Conservation (phyloP, 305 asterid species). For the Solanum hybrid region DNA sequence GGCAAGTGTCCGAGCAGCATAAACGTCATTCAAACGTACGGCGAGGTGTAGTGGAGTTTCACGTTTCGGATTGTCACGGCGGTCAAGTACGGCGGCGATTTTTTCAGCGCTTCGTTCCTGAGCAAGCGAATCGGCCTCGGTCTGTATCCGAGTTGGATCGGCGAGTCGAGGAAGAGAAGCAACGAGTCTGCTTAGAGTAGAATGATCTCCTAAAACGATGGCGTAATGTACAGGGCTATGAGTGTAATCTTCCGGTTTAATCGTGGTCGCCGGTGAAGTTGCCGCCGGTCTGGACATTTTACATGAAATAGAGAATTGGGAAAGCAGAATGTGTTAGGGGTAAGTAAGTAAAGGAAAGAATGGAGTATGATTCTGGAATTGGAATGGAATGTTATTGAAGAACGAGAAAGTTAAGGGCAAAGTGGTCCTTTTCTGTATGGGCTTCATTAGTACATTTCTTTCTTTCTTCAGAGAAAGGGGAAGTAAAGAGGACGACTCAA, state of each 20-base stretch:
- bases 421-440: constrained; percentile 5
- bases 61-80: constrained; percentile 57
- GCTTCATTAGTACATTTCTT: not conserved
- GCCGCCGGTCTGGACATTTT: constrained; percentile 35
- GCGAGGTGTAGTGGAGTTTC: constrained; percentile 90
- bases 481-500: not conserved
- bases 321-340: not conserved
- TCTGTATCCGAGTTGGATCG: constrained; percentile 32
- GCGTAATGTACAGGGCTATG: constrained; percentile 77
- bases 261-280: constrained; percentile 25
- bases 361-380: constrained; percentile 7
- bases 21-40: constrained; percentile 65
- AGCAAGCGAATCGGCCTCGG: constrained; percentile 54
- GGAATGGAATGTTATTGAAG: constrained; percentile 29
- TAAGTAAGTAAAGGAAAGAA: not conserved
- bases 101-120: constrained; percentile 52
- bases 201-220: constrained; percentile 57
- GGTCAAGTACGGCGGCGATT: constrained; percentile 59
- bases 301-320: not conserved
- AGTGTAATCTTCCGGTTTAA: constrained; percentile 55
- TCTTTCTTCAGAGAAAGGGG: not conserved
- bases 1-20: constrained; percentile 48
- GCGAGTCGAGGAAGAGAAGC: constrained; percentile 43
- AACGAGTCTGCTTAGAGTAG: constrained; percentile 42
- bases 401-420: constrained; percentile 1